phyloP scores from a whole-genome alignment of 208 protist genomes.

The Crithidia acanthocephali region DNA sequence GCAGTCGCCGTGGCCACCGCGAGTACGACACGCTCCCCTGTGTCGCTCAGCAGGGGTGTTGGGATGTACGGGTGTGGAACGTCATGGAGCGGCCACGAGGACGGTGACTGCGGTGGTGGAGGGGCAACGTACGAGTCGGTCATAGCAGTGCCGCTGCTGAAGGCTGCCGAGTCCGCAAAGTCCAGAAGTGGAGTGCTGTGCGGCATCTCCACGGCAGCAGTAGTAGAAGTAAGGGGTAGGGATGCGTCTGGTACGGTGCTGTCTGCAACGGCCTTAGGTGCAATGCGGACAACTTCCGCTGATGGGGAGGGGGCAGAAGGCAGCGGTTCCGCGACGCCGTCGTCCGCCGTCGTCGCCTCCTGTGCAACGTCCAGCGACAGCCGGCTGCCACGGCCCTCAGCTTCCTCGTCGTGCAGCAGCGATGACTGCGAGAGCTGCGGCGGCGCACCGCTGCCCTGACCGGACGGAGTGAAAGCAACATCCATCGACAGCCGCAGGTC shows the following conservation, averaged over 20 bases:
- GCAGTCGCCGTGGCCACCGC: constrained; percentile 1
- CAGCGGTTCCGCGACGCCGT: no score
- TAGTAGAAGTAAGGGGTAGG: no score
- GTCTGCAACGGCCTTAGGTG: no score
- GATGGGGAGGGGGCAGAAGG: no score
- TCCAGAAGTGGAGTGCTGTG: not conserved
- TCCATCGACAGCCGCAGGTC: constrained; percentile 78
- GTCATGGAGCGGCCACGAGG: constrained; percentile 11
- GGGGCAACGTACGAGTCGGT: not conserved
- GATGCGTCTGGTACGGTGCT: no score
- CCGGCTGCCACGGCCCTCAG: no score
- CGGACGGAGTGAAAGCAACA: constrained; percentile 54
- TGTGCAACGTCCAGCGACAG: no score
- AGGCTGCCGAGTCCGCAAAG: not conserved
- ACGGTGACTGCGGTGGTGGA: not conserved
- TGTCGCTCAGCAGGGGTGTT: not conserved
- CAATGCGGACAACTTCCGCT: no score
- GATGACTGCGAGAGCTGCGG: constrained; percentile 32
- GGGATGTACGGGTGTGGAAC: constrained; percentile 1
- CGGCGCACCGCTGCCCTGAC: constrained; percentile 19
- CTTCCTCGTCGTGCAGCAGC: constrained; percentile 27
- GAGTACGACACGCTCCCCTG: not conserved
- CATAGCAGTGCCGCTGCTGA: not conserved
- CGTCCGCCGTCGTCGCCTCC: no score
- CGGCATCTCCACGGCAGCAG: not conserved